phyloP scores from a whole-genome alignment of 2,329 filamentous ascomycete genomes.

The Dothistroma septosporum region DNA sequence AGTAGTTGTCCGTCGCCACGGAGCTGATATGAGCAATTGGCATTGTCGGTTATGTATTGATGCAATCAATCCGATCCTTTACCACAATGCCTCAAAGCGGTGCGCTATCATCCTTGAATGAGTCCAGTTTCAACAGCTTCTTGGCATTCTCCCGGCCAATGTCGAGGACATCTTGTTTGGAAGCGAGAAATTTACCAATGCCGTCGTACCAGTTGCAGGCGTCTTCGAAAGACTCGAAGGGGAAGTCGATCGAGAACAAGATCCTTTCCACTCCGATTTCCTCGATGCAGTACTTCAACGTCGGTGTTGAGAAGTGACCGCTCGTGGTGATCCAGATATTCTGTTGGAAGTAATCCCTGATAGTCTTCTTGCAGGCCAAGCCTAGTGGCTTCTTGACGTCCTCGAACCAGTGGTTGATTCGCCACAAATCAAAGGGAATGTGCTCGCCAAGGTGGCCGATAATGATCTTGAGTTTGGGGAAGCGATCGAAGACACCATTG shows the following conservation, averaged over 20 bases:
- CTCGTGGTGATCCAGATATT: conserved; percentile 58
- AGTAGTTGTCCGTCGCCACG: neutral
- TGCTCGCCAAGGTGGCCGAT: conserved; percentile 49
- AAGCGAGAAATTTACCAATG: conserved; percentile 17
- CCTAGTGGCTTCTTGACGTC: conserved; percentile 52
- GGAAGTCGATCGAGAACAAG: conserved; percentile 32
- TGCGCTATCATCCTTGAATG: conserved; percentile 23
- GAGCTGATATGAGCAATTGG: neutral
- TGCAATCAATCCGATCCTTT: neutral
- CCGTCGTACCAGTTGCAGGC: conserved; percentile 31
- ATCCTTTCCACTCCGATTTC: conserved; percentile 41
- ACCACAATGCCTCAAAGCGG: neutral
- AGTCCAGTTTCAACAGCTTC: conserved; percentile 28
- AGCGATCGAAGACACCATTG: conserved; percentile 49
- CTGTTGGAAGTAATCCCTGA: conserved; percentile 51
- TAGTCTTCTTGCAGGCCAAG: conserved; percentile 46
- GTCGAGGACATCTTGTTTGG: conserved; percentile 19
- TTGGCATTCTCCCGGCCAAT: conserved; percentile 33
- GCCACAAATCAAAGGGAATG: conserved; percentile 50
- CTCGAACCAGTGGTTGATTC: conserved; percentile 50
- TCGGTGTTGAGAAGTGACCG: conserved; percentile 54
- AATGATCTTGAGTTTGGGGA: conserved; percentile 47
- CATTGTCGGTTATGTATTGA: neutral
- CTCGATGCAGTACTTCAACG: conserved; percentile 48
- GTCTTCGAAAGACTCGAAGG: conserved; percentile 30